Conservation (phyloP, 257 asterid genomes). For the Solanum ahanhuiri region DNA sequence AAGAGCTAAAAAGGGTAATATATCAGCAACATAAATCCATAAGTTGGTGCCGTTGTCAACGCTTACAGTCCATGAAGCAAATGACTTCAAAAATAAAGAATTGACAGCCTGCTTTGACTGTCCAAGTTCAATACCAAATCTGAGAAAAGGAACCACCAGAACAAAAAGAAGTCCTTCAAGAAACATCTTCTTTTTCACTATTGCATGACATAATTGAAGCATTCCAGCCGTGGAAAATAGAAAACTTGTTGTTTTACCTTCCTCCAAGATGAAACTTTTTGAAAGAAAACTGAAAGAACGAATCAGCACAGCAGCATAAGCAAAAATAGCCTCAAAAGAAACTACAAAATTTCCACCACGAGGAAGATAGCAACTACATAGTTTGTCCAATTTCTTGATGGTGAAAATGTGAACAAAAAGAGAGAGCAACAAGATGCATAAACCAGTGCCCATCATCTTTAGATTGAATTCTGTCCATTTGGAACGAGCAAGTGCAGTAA, state of each 20-base stretch:
- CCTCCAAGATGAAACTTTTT: conserved; percentile 90
- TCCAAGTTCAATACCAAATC: background rate
- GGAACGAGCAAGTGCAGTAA: conserved; percentile 85
- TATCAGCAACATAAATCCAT: conserved; percentile 40
- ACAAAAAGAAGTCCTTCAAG: background rate
- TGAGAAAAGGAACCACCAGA: background rate
- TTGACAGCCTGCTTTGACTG: background rate
- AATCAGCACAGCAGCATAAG: too few relatives aligned
- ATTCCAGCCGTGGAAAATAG: conserved; percentile 77
- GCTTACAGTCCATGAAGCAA: conserved; percentile 47
- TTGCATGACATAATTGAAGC: conserved; percentile 53
- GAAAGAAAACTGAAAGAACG: conserved; percentile 56
- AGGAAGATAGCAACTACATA: background rate
- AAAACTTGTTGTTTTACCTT: conserved; percentile 87
- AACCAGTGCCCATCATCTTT: conserved; percentile 74
- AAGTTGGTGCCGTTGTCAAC: conserved; percentile 32
- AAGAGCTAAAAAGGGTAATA: conserved; percentile 18
- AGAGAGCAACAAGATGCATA: conserved; percentile 60
- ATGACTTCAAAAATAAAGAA: conserved; percentile 23
- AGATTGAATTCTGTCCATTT: conserved; percentile 95
- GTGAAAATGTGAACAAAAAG: conserved; percentile 39
- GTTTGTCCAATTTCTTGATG: conserved; percentile 54
- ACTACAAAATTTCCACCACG: too few relatives aligned
- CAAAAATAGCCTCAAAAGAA: too few relatives aligned
- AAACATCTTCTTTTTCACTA: conserved; percentile 40